Base-by-base conservation (phyloP, 345 rosid genomes). In the Euphorbia pulcherrima region DNA sequence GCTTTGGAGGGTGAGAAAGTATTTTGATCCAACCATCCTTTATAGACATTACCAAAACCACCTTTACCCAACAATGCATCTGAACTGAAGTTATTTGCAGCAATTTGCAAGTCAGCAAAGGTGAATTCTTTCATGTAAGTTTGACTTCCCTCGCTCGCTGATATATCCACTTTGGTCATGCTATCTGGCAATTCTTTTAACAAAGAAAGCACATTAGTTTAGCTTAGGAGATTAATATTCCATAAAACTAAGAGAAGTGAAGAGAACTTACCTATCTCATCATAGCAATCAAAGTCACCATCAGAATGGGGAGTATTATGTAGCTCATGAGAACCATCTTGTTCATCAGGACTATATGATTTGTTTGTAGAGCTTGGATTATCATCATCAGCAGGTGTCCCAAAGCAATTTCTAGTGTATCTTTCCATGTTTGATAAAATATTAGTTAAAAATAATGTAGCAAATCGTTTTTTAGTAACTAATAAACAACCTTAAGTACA, bases 41-140 rank as follows among this genome's bases (percentile, higher is more conserved):
- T 90, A 77, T 72, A 92, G 59, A 92, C 98, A 60, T 69, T 86
- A 1, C 98, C 97, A 14, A 90, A 92, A 14, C 90, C 92, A 33
- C 97, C 98, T 74, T 88, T 84, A 3, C 96, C 97, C 81, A 92
- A 69, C 72, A 86, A 57, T 65, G 85, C 60, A 41, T 92, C 92
- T 53, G 85, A 17, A 60, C 66, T 82, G 73, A 92, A 90, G 66
- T 82, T 87, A 77, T 67, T 88, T 0, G 97, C 85, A 0, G 96
- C 89, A 0, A 60, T 65, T 74, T 70, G 86, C 73, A 90, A 72
- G 33, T 90, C 97, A 47, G 80, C 60, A 77, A 92, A 80, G 53
- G 66, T 82, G 69, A 82, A 90, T 30, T 70, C 83, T 69, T 81
- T 87, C 64, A 92, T 81, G 70, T 64, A n/a, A n/a, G n/a, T 50